Conservation (phyloP, 176 grass and related monocot species). For the Cenchrus americanus region DNA sequence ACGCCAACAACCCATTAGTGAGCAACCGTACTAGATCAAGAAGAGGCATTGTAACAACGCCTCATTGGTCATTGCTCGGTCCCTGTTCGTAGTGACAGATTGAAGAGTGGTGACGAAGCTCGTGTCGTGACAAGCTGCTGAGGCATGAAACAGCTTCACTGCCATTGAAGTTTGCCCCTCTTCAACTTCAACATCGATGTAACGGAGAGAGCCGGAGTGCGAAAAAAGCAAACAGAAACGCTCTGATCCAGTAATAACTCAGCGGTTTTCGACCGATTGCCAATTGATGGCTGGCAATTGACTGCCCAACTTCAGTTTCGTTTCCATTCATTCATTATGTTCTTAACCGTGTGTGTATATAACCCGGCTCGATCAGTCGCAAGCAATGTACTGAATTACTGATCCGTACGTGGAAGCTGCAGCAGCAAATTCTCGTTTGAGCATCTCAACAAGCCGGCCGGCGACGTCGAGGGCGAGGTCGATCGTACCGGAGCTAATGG, state of each 20-base stretch:
- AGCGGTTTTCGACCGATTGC: not conserved
- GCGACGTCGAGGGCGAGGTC: not conserved
- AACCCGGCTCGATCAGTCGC: not conserved
- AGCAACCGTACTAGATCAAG: not conserved
- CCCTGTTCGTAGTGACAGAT: not conserved
- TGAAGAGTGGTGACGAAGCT: not conserved
- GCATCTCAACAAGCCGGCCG: too few species aligned
- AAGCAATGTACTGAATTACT: too few species aligned
- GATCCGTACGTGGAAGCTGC: not conserved
- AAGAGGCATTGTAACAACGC: too few species aligned
- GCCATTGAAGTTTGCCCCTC: not conserved
- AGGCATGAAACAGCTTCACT: not conserved
- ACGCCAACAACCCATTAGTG: slow-evolving; percentile 2
- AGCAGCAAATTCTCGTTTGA: not conserved
- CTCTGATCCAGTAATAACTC: not conserved
- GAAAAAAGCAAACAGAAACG: not conserved
- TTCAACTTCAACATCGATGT: not conserved
- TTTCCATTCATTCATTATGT: not conserved
- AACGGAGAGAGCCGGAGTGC: not conserved
- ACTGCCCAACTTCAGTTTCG: not conserved
- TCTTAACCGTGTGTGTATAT: not conserved
- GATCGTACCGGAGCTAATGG: slow-evolving; percentile 1
- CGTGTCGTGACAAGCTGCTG: not conserved
- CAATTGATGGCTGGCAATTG: not conserved
- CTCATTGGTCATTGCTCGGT: not conserved